Base-by-base conservation (phyloP, 1,284 basidiomycete species). In the Pseudozyma tsukubaensis region DNA sequence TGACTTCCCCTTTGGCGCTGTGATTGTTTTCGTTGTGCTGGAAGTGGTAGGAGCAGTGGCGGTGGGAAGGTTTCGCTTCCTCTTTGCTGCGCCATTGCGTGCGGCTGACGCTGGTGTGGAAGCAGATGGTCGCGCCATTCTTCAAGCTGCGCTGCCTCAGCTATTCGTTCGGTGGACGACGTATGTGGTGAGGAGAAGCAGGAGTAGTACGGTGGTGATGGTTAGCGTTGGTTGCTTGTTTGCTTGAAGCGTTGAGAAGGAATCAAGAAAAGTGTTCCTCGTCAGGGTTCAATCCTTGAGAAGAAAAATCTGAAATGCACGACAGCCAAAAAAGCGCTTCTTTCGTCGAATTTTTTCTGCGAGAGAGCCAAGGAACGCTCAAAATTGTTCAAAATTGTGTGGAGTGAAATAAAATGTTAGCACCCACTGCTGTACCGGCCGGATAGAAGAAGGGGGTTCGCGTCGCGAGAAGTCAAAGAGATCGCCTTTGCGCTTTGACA, bases 51-150 rank as follows among this genome's bases (percentile, higher is more conserved):
- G n/a, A 11, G 51, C 34, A 32, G 48, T 39, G 16, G 65, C 9
- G 1, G 50, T 13, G 14, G 69, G 51, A n/a, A 54, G 40, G 35
- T 65, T 56, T 45, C 72, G 62, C 57, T 74, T 74, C 49, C 72
- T 59, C 59, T 74, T 74, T 50, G 66, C 24, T n/a, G 52, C 32
- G 62, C 67, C 67, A 40, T 60, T 70, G 52, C 60, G 51, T 37
- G 72, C 62, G 32, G 71, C 37, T 7, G 61, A 50, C 11, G 65
- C 65, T 48, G 71, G 51, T 16, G 62, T 52, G 47, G 71, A 59
- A 39, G 67, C 49, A 16, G 60, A 59, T 18, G 60, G 53, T n/a
- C 60, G 52, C 45, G 49, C 67, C 68, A 71, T 71, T n/a, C 7
- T 51, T 4, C 24, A 10, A 48, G 45, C 44, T 45, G 44, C 54